Base-by-base conservation (phyloP, 2,329 filamentous ascomycete genomes). In the Xylariaceae sp. region DNA sequence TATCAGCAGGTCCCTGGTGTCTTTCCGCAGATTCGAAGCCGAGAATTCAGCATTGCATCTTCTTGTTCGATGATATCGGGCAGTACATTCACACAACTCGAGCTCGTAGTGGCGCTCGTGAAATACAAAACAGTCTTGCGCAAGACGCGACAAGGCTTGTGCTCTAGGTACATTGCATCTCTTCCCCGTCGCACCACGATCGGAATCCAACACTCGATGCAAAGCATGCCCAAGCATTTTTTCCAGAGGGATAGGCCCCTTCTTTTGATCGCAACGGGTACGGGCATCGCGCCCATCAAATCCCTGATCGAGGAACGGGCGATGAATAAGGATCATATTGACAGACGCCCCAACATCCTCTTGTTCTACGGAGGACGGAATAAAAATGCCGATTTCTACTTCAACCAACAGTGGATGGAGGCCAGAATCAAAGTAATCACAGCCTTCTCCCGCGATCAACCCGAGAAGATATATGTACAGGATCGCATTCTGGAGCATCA, bases 41-140 rank as follows among this genome's bases (percentile, higher is more conserved):
- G 94, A 6, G 89, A 96, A 62, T 99, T 96, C 67, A 97, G 92
- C 69, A 92, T 97, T 55, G 90, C 90, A 33, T 94, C 88, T 57
- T 87, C 88, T 6, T 86, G 84, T 6, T 54, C 55, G 2, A 63
- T 72, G 9, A 67, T 74, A 44, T 45, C 42, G 19, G 59, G 65
- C 62, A 47, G 58, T 17, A 46, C 53, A 39, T 50, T 59, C 6
- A 80, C 79, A 1, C 72, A 73, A 13, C 74, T 95, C 18, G 86
- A 96, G 49, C 76, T 97, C 3, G 74, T 96, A 3, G 82, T 92
- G 40, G 92, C 94, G 0, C 86, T 97, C 50, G 92, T 99, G 54
- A 91, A 93, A 66, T 97, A 96, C 70, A 84, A 86, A 57, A 96
- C 92, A 1, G 84, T 96, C 28, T 88, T 96, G 54, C 89, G 89